phyloP scores from a whole-genome alignment of 2,329 filamentous ascomycete genomes.

The Aotearoamyces nothofagi region DNA sequence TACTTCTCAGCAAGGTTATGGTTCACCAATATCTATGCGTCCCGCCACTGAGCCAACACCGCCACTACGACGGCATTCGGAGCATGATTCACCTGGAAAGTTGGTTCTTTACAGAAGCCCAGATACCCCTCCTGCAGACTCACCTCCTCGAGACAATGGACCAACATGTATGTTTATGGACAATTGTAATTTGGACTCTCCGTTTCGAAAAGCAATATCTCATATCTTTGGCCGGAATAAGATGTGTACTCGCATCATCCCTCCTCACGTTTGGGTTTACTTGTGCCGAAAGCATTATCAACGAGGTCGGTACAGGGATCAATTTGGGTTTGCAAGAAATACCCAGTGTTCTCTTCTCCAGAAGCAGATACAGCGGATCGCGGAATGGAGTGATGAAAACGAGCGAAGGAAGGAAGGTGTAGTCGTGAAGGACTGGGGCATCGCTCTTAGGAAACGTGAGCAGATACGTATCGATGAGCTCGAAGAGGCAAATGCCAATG shows the following conservation, averaged over 20 bases:
- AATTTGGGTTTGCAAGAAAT: constrained; percentile 37
- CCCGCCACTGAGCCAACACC: constrained; percentile 14
- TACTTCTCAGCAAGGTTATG: constrained; percentile 1
- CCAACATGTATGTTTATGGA: constrained; percentile 36
- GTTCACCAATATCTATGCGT: constrained; percentile 5
- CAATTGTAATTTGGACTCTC: constrained; percentile 42
- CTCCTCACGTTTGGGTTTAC: constrained; percentile 55
- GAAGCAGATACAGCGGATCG: constrained; percentile 44
- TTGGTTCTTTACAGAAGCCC: constrained; percentile 3
- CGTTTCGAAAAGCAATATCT: constrained; percentile 60
- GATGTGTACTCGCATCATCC: constrained; percentile 55
- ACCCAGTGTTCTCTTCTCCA: constrained; percentile 49
- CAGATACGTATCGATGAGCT: constrained; percentile 35
- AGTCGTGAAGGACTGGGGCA: constrained; percentile 41
- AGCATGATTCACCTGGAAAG: constrained; percentile 10
- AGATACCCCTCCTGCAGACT: not conserved
- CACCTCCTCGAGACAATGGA: constrained; percentile 4
- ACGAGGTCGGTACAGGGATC: constrained; percentile 53
- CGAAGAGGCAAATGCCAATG: constrained; percentile 10
- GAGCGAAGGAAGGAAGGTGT: constrained; percentile 21
- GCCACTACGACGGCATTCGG: constrained; percentile 13
- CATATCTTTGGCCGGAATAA: constrained; percentile 80
- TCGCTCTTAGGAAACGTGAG: constrained; percentile 50
- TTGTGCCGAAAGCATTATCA: constrained; percentile 78
- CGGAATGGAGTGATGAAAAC: constrained; percentile 44